Evolutionary conservation across 176 grass and related monocot species (phyloP), one percentile per base, ranked within the genome.

Genomic region (Oryza brachyantha): DNA sequence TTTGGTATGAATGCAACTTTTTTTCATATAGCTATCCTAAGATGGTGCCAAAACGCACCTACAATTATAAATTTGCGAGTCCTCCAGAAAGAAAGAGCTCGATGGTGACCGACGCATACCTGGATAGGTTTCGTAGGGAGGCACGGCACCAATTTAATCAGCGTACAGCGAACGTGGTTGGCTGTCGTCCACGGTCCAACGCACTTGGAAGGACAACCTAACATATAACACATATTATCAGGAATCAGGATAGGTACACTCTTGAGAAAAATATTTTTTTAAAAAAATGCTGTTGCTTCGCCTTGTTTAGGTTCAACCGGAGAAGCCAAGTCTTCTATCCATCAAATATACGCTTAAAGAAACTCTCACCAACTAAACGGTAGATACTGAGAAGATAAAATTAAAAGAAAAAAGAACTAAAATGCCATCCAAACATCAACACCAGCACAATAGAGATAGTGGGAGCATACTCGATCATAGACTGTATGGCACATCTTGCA

Each of bases 291-390:
- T 24, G 67, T 77, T 77, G 66, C 83, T 79, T 79, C 8, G 41
- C 17, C 41, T 57, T 13, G 26, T 52, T 29, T 17, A 4, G 42
- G 45, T 69, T 79, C 42, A 57, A 9, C 46, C 71, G 29, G 50
- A 68, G 50, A 69, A 66, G 84, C 29, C 62, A 86, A 50, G 77
- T 60, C 50, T 29, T 37, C 13, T 8, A 27, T 25, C 21, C 41
- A 62, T 27, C 72, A 29, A 35, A 27, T 77, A 41, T 61, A 9
- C 35, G 85, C 79, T 81, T 78, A 50, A 72, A 77, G 57, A 57
- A 54, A 77, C 25, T 12, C 32, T 70, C 75, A 34, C 43, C 66
- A 25, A 5, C 21, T 57, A 22, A 48, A 50, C 22, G 24, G 4
- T n/a, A 12, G 13, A 1, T 1, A 26, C 3, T 61, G 46, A 64